Conservation (phyloP, 805 yeast genomes). For the Metschnikowia continentalis region DNA sequence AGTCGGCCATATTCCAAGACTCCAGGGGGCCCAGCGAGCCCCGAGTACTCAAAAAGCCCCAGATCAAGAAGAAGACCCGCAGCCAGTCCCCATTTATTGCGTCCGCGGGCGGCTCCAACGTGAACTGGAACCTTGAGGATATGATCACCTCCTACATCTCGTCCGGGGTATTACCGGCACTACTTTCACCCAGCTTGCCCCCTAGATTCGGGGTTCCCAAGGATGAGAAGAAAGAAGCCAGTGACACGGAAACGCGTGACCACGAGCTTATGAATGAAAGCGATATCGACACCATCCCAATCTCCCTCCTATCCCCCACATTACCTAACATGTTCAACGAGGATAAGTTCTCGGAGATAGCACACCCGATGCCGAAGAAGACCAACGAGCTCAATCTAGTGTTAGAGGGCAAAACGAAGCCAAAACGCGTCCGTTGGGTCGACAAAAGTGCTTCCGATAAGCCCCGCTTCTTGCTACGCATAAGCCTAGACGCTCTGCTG, state of each 20-base stretch:
- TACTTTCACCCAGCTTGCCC: conserved; percentile 39
- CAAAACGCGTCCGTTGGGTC: conserved; percentile 25
- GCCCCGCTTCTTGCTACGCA: conserved; percentile 25
- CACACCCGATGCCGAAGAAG: conserved; percentile 18
- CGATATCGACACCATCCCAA: conserved; percentile 26
- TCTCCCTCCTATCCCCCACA: conserved; percentile 32
- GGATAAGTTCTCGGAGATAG: conserved; percentile 2
- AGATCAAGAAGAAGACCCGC: conserved; percentile 8
- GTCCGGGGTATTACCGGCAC: conserved; percentile 32
- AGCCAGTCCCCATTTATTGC: conserved; percentile 12
- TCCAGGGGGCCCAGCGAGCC: conserved; percentile 7
- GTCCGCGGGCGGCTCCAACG: conserved; percentile 4
- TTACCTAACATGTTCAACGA: conserved; percentile 27
- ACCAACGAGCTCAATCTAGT: conserved; percentile 10
- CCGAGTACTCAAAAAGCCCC: conserved; percentile 10
- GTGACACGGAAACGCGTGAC: conserved; percentile 6
- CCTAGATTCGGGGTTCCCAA: conserved; percentile 11
- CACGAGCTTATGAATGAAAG: conserved; percentile 9
- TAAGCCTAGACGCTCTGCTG: conserved; percentile 19
- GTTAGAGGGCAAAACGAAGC: conserved; percentile 3
- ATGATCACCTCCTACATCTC: conserved; percentile 32
- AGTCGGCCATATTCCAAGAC: conserved; percentile 19
- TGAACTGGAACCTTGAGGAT: conserved; percentile 38
- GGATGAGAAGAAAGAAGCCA: not conserved
- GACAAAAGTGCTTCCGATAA: conserved; percentile 25